Evolutionary conservation across 2,329 filamentous ascomycete genomes (phyloP), one percentile per base, ranked within the genome.

Genomic region (Venturia effusa): DNA sequence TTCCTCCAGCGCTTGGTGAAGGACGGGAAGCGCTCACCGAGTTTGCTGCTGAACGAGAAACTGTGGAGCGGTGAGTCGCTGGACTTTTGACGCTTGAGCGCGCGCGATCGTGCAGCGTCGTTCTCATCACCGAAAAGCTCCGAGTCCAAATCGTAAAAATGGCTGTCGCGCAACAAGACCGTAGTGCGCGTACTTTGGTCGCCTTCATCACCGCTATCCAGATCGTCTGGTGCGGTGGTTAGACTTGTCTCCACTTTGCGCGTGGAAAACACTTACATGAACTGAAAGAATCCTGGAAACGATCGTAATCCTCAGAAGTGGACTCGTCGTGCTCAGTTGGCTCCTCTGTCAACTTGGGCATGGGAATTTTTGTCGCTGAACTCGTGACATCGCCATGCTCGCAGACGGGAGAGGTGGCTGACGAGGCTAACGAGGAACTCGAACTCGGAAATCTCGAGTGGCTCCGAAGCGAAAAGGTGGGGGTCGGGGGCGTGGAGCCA

Each of bases 341-440:
- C 70, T 96, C 92, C 74, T 97, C 92, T 70, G 92, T 84, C 24
- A 97, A 88, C 70, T 94, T 48, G 13, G 62, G 62, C 62, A 64
- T 65, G 19, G 90, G 88, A 66, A 97, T 80, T 75, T 90, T 90
- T 69, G 81, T 80, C 0, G 83, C 78, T 78, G 80, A 61, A 77
- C 81, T 65, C 81, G 87, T 66, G 81, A 87, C 64, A 80, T 87
- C 67, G 75, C 71, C 76, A 76, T 68, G 68, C 8, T 86, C 85
- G 68, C 76, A 76, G 4, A 74, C 71, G 24, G 81, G 77, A 19
- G 83, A 79, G 65, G 72, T 64, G 13, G 64, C 27, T 13, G 37
- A 84, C 43, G 76, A 67, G 64, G 89, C 87, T 64, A 90, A 79
- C 5, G 92, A 96, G 1, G 92, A 96, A 34, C 83, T 82, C 0